Evolutionary conservation across 1,284 basidiomycete genomes (phyloP), one percentile per base, ranked within the genome.

Genomic region (Ceratobasidium sp.): DNA sequence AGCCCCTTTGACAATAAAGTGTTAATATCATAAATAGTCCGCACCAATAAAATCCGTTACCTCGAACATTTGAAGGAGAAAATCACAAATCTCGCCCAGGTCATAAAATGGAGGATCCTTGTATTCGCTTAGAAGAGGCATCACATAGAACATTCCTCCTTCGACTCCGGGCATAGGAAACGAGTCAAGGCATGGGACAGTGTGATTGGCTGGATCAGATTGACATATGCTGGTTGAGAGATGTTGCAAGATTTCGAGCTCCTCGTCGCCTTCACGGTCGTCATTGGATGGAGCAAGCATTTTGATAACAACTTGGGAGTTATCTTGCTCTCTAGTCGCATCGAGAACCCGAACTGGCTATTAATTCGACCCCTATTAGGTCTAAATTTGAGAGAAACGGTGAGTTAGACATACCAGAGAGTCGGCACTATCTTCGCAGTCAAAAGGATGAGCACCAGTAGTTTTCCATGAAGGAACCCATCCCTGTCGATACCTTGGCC

Each of bases 271-370:
- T 28, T 63, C 59, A 5, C 47, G 47, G 18, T 50, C 47, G n/a
- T 44, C 43, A 16, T 28, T 14, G 3, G 41, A 63, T 23, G 59
- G 59, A 6, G 47, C 16, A 7, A 63, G 6, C 38, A 63, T 63
- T 47, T 63, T 63, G 38, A 63, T 63, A 41, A 63, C 23, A 23
- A 63, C 59, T 30, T 47, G 59, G 21, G 28, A 11, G 18, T 63
- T 21, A n/a, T 63, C 59, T 32, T 28, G 6, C 13, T 46, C 30
- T 14, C 59, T 28, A 8, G 41, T 26, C 4, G 59, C 59, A 32
- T 63, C 59, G 16, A 63, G 59, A 3, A 14, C 30, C 9, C 59
- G 18, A 16, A 47, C 21, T 9, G 59, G 59, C 59, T 63, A 28
- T 11, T 14, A 14, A 52, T n/a, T n/a, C n/a, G n/a, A n/a, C n/a